Evolutionary conservation across 2,329 filamentous ascomycete species (phyloP).

Genomic region (Penicillium nordicum): DNA sequence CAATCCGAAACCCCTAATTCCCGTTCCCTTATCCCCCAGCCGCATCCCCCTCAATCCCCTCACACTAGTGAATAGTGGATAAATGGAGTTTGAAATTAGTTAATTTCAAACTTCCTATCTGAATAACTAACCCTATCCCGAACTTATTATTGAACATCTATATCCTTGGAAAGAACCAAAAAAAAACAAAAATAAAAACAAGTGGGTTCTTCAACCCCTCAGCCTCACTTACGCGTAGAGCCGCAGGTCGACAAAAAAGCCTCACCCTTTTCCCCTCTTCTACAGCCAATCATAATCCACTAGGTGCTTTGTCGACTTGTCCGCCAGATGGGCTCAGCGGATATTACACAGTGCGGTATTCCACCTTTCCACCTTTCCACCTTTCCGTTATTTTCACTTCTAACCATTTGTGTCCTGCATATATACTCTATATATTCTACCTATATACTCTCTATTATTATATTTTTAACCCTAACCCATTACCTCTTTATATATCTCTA

Average conservation of each 20-base stretch:
- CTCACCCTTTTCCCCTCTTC: background rate
- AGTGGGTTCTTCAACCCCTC: slow-evolving; percentile 12
- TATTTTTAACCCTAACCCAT: background rate
- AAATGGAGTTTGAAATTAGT: background rate
- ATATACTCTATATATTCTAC: no score
- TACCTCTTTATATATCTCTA: background rate
- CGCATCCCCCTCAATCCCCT: background rate
- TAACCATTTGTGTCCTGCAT: no score
- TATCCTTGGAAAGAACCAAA: background rate
- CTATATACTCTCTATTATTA: no score
- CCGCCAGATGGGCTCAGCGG: background rate
- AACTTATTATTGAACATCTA: background rate
- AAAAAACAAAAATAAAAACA: background rate
- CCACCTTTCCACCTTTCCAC: background rate
- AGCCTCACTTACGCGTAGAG: slow-evolving; percentile 14
- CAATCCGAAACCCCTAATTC: slow-evolving; percentile 2
- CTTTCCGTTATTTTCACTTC: no score
- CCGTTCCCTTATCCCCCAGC: background rate
- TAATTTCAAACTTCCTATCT: background rate
- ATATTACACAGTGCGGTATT: background rate
- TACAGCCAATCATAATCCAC: background rate
- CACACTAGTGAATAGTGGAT: slow-evolving; percentile 1
- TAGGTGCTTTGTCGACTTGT: background rate
- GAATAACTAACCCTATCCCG: background rate
- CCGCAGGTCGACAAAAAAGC: slow-evolving; percentile 6